These are phyloP conservation scores for Kurtzmaniella quercitrusa DNA, from an alignment of 1,139 yeast genomes.

Conservation along the genomic window DNA sequence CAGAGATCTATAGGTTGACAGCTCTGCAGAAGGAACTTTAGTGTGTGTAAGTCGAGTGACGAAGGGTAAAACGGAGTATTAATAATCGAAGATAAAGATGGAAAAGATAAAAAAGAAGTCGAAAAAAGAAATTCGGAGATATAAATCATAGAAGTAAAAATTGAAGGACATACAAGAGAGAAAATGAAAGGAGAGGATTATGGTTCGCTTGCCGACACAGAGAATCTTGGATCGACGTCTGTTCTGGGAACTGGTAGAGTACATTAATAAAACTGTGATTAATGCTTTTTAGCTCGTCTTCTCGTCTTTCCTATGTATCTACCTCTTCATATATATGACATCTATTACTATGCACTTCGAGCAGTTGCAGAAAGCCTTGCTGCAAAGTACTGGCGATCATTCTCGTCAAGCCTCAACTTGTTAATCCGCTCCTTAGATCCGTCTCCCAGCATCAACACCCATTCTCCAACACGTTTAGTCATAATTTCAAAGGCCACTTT, in stretches of 20 bases:
- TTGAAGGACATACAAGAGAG: too few species aligned
- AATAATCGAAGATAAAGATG: neutral
- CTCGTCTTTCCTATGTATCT: neutral
- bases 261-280: too few species aligned
- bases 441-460: conserved; percentile 19
- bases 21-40: too few species aligned
- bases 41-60: neutral
- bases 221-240: too few species aligned
- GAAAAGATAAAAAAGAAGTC: too few species aligned
- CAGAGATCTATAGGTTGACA: too few species aligned
- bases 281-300: neutral
- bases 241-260: too few species aligned
- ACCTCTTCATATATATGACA: neutral
- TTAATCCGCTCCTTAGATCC: conserved; percentile 20
- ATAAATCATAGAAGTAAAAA: too few species aligned
- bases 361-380: conserved; percentile 9
- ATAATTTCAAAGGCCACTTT: conserved; percentile 52
- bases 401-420: conserved; percentile 42
- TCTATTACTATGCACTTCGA: neutral
- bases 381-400: conserved; percentile 39
- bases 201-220: too few species aligned
- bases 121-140: too few species aligned
- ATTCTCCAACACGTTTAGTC: conserved; percentile 42
- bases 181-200: too few species aligned
- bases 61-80: neutral